These are phyloP conservation scores for Nannizziopsis barbatae DNA, from an alignment of 2,329 filamentous ascomycete species.

Conservation along the genomic window DNA sequence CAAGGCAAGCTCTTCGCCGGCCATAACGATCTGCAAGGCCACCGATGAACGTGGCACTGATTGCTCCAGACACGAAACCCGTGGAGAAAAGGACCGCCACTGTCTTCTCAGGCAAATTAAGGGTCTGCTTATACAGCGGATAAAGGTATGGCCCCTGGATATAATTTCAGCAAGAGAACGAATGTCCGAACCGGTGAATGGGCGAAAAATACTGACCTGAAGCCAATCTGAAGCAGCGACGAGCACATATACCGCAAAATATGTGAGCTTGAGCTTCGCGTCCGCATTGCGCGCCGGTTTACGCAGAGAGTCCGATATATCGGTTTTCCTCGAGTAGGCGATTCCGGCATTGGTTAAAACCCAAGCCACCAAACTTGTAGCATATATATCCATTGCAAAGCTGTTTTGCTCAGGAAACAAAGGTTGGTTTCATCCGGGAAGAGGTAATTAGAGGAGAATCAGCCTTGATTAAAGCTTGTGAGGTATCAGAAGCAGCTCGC, in stretches of 20 bases:
- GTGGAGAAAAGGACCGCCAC: constrained; percentile 13
- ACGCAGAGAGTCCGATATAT: neutral
- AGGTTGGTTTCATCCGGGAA: too few species aligned
- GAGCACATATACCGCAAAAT: constrained; percentile 12
- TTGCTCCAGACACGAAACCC: constrained; percentile 13
- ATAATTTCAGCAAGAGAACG: constrained; percentile 1
- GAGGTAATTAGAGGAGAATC: too few species aligned
- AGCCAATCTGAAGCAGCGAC: constrained; percentile 15
- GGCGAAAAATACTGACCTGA: constrained; percentile 6
- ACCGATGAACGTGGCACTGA: constrained; percentile 14
- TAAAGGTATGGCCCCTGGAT: constrained; percentile 13
- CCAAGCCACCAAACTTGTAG: constrained; percentile 5
- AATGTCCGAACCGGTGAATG: neutral
- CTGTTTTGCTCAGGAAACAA: too few species aligned
- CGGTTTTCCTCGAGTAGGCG: constrained; percentile 5
- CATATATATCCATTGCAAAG: too few species aligned
- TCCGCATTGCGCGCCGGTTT: neutral
- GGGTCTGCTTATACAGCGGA: constrained; percentile 14
- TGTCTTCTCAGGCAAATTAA: constrained; percentile 10
- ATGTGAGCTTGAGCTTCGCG: constrained; percentile 5
- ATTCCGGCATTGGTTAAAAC: constrained; percentile 10
- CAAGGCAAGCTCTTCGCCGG: constrained; percentile 10
- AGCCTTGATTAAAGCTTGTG: too few species aligned
- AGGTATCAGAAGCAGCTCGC: too few species aligned
- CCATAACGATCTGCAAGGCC: constrained; percentile 13